phyloP scores from a whole-genome alignment of 306 rosid genomes.

The Vigna trinervia region DNA sequence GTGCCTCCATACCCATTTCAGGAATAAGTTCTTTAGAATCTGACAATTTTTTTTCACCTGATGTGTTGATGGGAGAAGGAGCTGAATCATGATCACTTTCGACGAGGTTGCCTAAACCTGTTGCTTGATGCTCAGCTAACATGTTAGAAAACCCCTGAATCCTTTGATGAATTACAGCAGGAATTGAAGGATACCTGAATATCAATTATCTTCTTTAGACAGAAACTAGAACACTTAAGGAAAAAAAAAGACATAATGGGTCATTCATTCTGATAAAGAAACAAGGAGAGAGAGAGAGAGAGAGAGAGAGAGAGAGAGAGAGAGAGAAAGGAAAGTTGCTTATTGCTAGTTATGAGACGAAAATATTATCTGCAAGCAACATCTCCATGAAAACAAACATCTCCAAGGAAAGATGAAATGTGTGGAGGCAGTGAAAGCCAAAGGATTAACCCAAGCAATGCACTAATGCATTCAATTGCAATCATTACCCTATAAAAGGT shows the following conservation, averaged over 20 bases:
- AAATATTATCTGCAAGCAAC: constrained; percentile 7
- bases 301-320: constrained; percentile 4
- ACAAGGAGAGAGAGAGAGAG: constrained; percentile 9
- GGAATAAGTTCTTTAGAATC: constrained; percentile 76
- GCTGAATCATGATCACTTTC: constrained; percentile 87
- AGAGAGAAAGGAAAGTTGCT: constrained; percentile 6
- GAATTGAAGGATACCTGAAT: constrained; percentile 38
- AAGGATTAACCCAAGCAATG: constrained; percentile 9
- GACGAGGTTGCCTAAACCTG: constrained; percentile 53
- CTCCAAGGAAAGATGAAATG: not conserved
- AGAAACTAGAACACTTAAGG: not conserved
- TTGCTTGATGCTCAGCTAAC: constrained; percentile 56
- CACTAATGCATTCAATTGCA: constrained; percentile 23
- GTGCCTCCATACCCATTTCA: constrained; percentile 58
- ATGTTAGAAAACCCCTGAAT: constrained; percentile 49
- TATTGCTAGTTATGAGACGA: not conserved
- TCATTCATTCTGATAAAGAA: not conserved
- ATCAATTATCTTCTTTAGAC: not conserved
- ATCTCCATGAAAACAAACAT: constrained; percentile 10
- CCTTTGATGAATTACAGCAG: constrained; percentile 52
- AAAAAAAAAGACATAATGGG: not conserved
- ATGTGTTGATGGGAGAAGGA: constrained; percentile 64
- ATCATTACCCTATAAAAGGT: constrained; percentile 65
- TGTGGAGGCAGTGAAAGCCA: not conserved
- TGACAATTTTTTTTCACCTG: constrained; percentile 51